A percentile compares a stretch with the other conserved stretches of the same genome.
Conservation (phyloP, 306 rosid genomes). For the Echinosophora koreensis region DNA sequence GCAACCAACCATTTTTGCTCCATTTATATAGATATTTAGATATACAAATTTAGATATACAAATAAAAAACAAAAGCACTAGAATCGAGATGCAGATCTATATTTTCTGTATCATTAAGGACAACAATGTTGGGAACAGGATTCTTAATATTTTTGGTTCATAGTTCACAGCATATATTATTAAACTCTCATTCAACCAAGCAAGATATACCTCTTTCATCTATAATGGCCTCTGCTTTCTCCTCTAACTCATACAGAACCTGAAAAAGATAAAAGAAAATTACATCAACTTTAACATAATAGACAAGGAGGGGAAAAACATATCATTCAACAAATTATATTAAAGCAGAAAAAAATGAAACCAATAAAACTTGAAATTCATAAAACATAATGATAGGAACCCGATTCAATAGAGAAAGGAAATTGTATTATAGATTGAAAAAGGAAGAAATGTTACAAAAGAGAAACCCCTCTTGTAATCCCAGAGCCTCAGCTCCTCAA, state of each 20-base stretch:
- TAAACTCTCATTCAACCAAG: constrained; percentile 36
- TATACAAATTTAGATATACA: neutral
- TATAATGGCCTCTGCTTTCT: constrained; percentile 83
- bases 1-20: constrained; percentile 5
- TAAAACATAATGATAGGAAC: neutral
- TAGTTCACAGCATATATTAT: neutral
- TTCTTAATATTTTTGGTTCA: constrained; percentile 10
- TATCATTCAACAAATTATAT: constrained; percentile 14
- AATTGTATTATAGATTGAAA: too few species aligned
- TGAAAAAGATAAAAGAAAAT: constrained; percentile 48
- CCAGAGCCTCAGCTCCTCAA: too few species aligned
- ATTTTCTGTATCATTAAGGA: neutral
- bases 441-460: too few species aligned
- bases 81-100: constrained; percentile 4
- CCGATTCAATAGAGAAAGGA: too few species aligned
- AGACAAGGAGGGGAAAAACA: neutral
- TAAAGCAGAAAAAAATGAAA: neutral
- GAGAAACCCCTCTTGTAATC: too few species aligned
- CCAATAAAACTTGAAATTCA: neutral
- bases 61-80: neutral
- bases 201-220: constrained; percentile 84
- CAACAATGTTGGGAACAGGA: neutral
- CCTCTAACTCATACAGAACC: constrained; percentile 91
- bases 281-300: constrained; percentile 13
- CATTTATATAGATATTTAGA: neutral